Conservation (phyloP, 495 filamentous ascomycete genomes). For the Bacidia rubella region DNA sequence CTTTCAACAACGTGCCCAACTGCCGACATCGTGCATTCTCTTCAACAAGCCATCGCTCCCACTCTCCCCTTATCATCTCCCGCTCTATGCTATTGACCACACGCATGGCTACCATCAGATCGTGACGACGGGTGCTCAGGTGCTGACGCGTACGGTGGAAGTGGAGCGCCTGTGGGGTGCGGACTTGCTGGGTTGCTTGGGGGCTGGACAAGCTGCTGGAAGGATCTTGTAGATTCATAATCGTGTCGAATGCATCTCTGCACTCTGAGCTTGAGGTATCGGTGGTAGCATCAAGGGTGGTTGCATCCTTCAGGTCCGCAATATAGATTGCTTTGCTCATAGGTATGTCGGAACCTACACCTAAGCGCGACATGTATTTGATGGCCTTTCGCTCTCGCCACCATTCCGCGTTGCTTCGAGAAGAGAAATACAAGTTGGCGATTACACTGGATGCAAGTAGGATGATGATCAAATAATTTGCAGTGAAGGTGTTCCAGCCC, state of each 20-base stretch:
- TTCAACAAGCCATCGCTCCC: conserved; percentile 74
- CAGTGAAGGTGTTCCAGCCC: conserved; percentile 54
- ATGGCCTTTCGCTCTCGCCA: conserved; percentile 72
- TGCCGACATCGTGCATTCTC: conserved; percentile 57
- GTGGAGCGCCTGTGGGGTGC: conserved; percentile 42
- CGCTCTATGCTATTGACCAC: conserved; percentile 79
- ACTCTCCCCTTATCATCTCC: conserved; percentile 74
- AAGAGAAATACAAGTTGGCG: conserved; percentile 58
- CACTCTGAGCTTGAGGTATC: conserved; percentile 8
- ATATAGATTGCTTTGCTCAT: conserved; percentile 83
- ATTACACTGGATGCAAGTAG: conserved; percentile 52
- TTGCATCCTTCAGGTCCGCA: conserved; percentile 61
- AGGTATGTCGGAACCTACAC: conserved; percentile 59
- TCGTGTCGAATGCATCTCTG: conserved; percentile 41
- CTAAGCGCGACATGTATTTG: conserved; percentile 65
- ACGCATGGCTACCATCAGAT: conserved; percentile 79
- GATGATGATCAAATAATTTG: conserved; percentile 59
- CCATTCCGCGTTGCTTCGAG: conserved; percentile 55
- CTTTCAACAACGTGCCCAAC: conserved; percentile 38
- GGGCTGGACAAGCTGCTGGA: neutral
- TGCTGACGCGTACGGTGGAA: conserved; percentile 65
- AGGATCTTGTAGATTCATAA: conserved; percentile 29
- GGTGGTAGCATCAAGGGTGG: conserved; percentile 23
- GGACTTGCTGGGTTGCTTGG: neutral
- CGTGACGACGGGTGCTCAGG: conserved; percentile 76